Base-by-base conservation (phyloP, 768 basidiomycete species). In the Lepiota venenata region DNA sequence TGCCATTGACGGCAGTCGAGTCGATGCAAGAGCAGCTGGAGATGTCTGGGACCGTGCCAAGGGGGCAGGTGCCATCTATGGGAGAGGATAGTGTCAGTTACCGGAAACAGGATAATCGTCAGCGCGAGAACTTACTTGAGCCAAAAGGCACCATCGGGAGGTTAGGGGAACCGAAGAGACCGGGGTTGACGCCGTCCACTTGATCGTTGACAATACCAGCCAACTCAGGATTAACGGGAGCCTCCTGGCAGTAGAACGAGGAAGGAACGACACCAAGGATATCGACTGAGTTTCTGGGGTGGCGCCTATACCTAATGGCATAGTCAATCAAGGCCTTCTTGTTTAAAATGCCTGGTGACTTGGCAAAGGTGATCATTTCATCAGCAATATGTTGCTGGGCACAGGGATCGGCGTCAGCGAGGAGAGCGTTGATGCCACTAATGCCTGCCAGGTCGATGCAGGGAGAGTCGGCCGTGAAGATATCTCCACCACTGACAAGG, bases 351-450 rank as follows among this genome's bases (percentile, higher is more conserved):
- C 74, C 73, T 8, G 66, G 12, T 15, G 72, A 74, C 57, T 79
- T 79, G 45, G 78, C 77, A 50, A 77, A 80, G 48, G 71, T 70
- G 59, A 80, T 73, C 78, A 81, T 81, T 14, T 63, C 65, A 62
- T 80, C 79, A 2, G 78, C 76, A 52, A 71, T 69, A 56, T 73
- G 68, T 62, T 79, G 79, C 55, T 80, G 79, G 9, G 68, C 77
- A 61, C 79, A 81, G 1, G 74, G 68, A 62, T 74, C 74, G 1
- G 76, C 73, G 21, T 70, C 68, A 27, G 74, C 75, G 37, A 75
- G 70, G 25, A 81, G 71, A 14, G 76, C 75, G 58, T 71, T 71
- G 63, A 72, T 71, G 21, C 73, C 75, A 40, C 57, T 61, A 37
- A 72, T 47, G 14, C 76, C 75, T 4, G 71, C 77, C 25, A 74